Conservation (phyloP, 768 basidiomycete genomes). For the Boletus subparvulus region DNA sequence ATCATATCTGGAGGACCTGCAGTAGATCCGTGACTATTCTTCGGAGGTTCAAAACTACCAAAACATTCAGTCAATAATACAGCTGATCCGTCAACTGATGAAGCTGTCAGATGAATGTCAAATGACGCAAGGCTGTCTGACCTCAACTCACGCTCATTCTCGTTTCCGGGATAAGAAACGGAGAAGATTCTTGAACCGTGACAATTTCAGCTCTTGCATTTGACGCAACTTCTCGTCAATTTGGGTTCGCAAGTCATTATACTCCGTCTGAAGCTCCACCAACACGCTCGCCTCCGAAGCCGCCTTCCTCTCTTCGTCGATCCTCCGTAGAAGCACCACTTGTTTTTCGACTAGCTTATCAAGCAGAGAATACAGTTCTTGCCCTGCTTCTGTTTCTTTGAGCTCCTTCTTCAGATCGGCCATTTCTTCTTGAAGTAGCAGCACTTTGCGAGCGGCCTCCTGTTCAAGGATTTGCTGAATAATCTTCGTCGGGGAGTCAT, state of each 20-base stretch:
- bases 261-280: slow-evolving; percentile 9
- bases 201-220: slow-evolving; percentile 11
- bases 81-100: neutral
- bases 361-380: slow-evolving; percentile 7
- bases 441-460: neutral
- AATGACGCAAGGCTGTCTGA: neutral
- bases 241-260: neutral
- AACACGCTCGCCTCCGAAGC: neutral
- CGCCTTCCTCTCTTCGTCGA: slow-evolving; percentile 8
- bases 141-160: neutral
- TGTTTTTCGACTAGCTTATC: slow-evolving; percentile 11
- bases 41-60: neutral
- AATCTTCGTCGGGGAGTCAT: slow-evolving; percentile 9
- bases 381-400: slow-evolving; percentile 10
- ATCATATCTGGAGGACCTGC: neutral
- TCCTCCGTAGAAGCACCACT: neutral
- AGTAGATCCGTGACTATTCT: neutral
- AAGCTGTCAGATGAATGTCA: neutral
- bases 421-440: slow-evolving; percentile 13
- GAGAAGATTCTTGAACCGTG: neutral
- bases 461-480: slow-evolving; percentile 3
- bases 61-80: too few relatives aligned
- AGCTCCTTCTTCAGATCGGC: slow-evolving; percentile 1
- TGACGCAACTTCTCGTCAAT: slow-evolving; percentile 8
- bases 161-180: neutral